Evolutionary conservation across 371 early-diverging fungal genomes (phyloP).

Genomic region (Zopfochytrium polystomum): DNA sequence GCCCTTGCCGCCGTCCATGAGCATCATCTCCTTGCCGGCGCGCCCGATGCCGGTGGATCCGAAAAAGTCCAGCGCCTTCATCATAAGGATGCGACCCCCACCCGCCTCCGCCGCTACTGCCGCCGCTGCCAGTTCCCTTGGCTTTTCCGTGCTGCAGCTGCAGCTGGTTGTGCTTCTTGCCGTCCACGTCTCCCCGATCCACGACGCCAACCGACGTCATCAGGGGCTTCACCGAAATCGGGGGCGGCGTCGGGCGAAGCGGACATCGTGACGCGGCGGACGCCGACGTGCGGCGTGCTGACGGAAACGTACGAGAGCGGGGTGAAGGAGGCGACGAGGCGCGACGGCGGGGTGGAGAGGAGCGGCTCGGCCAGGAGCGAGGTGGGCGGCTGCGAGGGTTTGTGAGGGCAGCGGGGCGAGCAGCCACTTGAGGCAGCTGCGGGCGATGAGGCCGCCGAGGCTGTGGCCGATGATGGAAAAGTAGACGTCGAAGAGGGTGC

Average conservation of each 20-base stretch:
- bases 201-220: no score
- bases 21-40: slow-evolving; percentile 8
- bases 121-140: no score
- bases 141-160: no score
- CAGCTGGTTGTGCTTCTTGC: no score
- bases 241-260: no score
- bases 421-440: background rate
- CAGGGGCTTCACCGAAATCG: no score
- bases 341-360: background rate
- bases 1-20: background rate
- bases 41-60: background rate
- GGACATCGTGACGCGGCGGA: background rate
- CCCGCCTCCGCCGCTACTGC: background rate
- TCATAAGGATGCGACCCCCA: background rate
- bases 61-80: background rate
- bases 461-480: slow-evolving; percentile 4
- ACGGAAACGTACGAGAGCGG: background rate
- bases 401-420: background rate
- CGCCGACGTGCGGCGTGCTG: slow-evolving; percentile 1
- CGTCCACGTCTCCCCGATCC: no score
- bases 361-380: no score
- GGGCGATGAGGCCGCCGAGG: slow-evolving; percentile 9
- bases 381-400: background rate
- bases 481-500: background rate
- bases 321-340: background rate